Conservation (phyloP, 139 green algal species). For the Ulvella scutata region DNA sequence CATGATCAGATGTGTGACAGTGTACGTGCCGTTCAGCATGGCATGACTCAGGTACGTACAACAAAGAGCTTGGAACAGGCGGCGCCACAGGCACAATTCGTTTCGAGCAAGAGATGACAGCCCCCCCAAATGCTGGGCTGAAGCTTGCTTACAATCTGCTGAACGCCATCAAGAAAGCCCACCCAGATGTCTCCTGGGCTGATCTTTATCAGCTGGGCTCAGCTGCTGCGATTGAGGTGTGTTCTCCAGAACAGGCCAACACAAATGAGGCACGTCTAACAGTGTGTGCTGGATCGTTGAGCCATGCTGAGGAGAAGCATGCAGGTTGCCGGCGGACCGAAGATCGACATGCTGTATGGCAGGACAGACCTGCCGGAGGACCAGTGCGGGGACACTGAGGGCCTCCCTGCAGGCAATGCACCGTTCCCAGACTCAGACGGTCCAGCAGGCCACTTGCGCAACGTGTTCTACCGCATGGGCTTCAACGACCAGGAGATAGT, state of each 20-base stretch:
- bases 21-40: slow-evolving; percentile 20
- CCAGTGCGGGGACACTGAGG: slow-evolving; percentile 10
- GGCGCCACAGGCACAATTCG: slow-evolving; percentile 73
- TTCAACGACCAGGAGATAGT: slow-evolving; percentile 44
- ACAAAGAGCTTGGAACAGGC: slow-evolving; percentile 30
- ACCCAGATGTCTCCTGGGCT: slow-evolving; percentile 36
- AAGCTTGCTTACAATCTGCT: neutral
- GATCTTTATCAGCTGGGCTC: slow-evolving; percentile 55
- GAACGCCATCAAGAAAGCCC: slow-evolving; percentile 10
- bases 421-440: neutral
- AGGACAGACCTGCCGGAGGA: slow-evolving; percentile 33
- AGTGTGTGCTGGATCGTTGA: no score
- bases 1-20: neutral
- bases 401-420: neutral
- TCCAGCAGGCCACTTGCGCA: slow-evolving; percentile 32
- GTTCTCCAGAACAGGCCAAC: neutral
- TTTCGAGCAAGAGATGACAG: slow-evolving; percentile 66
- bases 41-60: slow-evolving; percentile 61
- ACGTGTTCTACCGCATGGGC: slow-evolving; percentile 79
- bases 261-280: neutral
- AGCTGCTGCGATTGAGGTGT: slow-evolving; percentile 33
- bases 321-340: slow-evolving; percentile 62
- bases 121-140: neutral
- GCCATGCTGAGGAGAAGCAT: no score
- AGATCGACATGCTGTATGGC: slow-evolving; percentile 75